phyloP scores from a whole-genome alignment of 169 alveolate genomes.

The Theileria sp. region DNA sequence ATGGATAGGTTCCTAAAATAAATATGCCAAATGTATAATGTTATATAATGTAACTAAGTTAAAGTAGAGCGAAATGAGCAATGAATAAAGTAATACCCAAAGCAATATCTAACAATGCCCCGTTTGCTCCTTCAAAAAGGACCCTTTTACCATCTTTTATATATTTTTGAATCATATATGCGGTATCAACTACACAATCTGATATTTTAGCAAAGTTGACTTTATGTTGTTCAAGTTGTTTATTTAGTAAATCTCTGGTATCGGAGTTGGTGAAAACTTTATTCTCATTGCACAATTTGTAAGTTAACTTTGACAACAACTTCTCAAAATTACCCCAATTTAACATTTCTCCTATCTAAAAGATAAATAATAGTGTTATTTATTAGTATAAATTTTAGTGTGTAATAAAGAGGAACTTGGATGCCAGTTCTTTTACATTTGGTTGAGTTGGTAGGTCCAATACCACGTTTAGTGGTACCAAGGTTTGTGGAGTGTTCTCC shows the following conservation, averaged over 20 bases:
- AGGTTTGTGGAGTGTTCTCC: slow-evolving; percentile 57
- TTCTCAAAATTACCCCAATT: slow-evolving; percentile 52
- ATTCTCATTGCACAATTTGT: slow-evolving; percentile 5
- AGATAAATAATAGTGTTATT: background rate
- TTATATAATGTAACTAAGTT: background rate
- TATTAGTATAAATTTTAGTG: slow-evolving; percentile 45
- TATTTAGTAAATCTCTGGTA: slow-evolving; percentile 62
- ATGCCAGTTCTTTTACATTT: slow-evolving; percentile 88
- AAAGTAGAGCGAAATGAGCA: background rate
- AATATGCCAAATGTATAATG: background rate
- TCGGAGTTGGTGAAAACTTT: slow-evolving; percentile 43
- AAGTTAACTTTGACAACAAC: background rate
- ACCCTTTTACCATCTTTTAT: slow-evolving; percentile 67
- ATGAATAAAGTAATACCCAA: slow-evolving; percentile 40
- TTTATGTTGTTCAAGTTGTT: slow-evolving; percentile 78
- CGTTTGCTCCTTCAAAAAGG: slow-evolving; percentile 76
- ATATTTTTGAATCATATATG: slow-evolving; percentile 68
- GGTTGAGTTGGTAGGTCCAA: slow-evolving; percentile 92
- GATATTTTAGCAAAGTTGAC: slow-evolving; percentile 71
- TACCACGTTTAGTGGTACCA: slow-evolving; percentile 95
- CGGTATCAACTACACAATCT: slow-evolving; percentile 83
- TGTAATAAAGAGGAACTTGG: slow-evolving; percentile 80
- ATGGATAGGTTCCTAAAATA: slow-evolving; percentile 68
- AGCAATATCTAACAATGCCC: slow-evolving; percentile 72
- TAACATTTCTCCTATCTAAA: slow-evolving; percentile 42